A percentile compares a stretch with the other conserved stretches of the same genome.
phyloP scores from a whole-genome alignment of 768 basidiomycete genomes.

The Amanita polypyramis region DNA sequence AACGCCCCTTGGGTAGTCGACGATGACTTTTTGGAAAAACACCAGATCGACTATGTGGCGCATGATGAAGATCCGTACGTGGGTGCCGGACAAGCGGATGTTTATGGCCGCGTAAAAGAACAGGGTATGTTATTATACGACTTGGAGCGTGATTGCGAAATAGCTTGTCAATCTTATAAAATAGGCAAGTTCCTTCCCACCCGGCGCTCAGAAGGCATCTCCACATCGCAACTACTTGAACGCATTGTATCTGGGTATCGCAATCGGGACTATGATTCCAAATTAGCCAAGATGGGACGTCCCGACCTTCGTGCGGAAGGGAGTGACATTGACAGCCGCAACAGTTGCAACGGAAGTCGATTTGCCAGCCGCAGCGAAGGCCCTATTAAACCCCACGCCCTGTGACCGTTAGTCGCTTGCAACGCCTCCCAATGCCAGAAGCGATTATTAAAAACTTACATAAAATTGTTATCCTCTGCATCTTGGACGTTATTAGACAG shows the following conservation, averaged over 20 bases:
- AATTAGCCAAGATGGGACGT: slow-evolving; percentile 82
- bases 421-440: neutral
- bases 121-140: slow-evolving; percentile 42
- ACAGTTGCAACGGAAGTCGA: slow-evolving; percentile 25
- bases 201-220: slow-evolving; percentile 86
- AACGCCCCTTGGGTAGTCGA: slow-evolving; percentile 89
- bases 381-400: neutral
- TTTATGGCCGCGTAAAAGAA: slow-evolving; percentile 72
- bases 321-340: slow-evolving; percentile 37
- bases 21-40: slow-evolving; percentile 70
- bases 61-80: slow-evolving; percentile 92
- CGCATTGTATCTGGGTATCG: slow-evolving; percentile 87
- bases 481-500: too few species aligned
- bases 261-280: slow-evolving; percentile 76
- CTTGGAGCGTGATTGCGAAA: neutral
- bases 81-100: slow-evolving; percentile 71
- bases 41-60: slow-evolving; percentile 92
- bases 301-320: slow-evolving; percentile 60
- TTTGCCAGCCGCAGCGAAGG: slow-evolving; percentile 14
- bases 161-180: neutral
- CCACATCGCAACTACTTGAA: slow-evolving; percentile 87
- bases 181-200: slow-evolving; percentile 93
- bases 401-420: too few species aligned
- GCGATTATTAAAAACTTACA: neutral
- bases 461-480: neutral